Evolutionary conservation across 1,284 basidiomycete species (phyloP).

Genomic region (Calocybe gambosa): DNA sequence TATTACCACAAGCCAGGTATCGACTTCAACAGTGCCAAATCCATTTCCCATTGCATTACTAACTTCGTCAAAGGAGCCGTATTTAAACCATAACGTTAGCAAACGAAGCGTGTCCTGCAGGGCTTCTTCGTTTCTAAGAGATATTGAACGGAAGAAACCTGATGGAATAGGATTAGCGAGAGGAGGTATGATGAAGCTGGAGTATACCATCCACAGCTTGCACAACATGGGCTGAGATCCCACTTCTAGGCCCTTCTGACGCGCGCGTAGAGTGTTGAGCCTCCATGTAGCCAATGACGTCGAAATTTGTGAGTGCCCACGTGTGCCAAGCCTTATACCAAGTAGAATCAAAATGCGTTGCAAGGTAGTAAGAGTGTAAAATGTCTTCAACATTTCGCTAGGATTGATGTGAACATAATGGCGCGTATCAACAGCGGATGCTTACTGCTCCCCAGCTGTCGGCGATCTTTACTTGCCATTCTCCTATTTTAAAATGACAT

Average conservation of each 20-base stretch:
- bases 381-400: slow-evolving; percentile 80
- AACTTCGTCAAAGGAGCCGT: slow-evolving; percentile 88
- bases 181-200: not conserved
- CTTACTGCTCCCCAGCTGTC: slow-evolving; percentile 76
- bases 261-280: slow-evolving; percentile 53
- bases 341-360: slow-evolving; percentile 87
- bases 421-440: not conserved
- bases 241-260: slow-evolving; percentile 64
- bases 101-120: slow-evolving; percentile 94
- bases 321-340: slow-evolving; percentile 99
- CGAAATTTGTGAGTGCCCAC: slow-evolving; percentile 96
- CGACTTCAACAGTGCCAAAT: slow-evolving; percentile 87
- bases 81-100: slow-evolving; percentile 98
- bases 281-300: slow-evolving; percentile 86
- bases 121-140: slow-evolving; percentile 85
- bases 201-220: slow-evolving; percentile 85
- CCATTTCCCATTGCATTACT: slow-evolving; percentile 87
- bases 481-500: slow-evolving; percentile 95
- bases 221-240: slow-evolving; percentile 83
- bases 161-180: not conserved
- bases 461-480: slow-evolving; percentile 87
- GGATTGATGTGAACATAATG: slow-evolving; percentile 7
- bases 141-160: slow-evolving; percentile 97
- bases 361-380: slow-evolving; percentile 78
- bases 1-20: slow-evolving; percentile 98